A percentile compares a stretch with the other conserved stretches of the same genome.
Conservation (phyloP, 306 rosid genomes). For the Gastrolobium villosum region DNA sequence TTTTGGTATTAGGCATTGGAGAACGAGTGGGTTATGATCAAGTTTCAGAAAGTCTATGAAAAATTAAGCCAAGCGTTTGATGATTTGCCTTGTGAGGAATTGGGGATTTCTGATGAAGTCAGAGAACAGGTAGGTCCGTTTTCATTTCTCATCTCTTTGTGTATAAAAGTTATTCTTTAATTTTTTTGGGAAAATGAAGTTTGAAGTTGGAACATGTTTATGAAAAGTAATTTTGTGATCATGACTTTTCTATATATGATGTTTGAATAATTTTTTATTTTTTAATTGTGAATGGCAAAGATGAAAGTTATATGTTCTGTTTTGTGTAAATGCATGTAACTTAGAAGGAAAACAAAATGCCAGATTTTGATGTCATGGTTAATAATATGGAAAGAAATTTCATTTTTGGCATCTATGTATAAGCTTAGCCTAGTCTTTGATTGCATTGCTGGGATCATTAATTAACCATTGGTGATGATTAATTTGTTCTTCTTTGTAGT, state of each 20-base stretch:
- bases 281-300: not conserved
- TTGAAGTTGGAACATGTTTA: not conserved
- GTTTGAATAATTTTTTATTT: not conserved
- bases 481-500: not conserved
- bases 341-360: not conserved
- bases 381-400: not conserved
- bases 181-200: not conserved
- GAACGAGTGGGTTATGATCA: slow-evolving; percentile 73
- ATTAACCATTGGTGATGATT: not conserved
- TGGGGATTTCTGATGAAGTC: slow-evolving; percentile 80
- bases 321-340: not conserved
- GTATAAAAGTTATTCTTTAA: too few species aligned
- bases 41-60: slow-evolving; percentile 69
- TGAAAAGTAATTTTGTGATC: not conserved
- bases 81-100: slow-evolving; percentile 63
- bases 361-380: not conserved
- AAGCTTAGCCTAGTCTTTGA: not conserved
- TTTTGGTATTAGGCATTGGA: slow-evolving; percentile 67
- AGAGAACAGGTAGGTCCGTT: slow-evolving; percentile 69
- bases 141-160: not conserved
- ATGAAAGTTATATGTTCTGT: not conserved
- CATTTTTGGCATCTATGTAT: too few species aligned
- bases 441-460: not conserved
- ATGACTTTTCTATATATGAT: not conserved
- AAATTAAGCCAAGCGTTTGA: slow-evolving; percentile 66